A percentile compares a stretch with the other conserved stretches of the same genome.
Conservation (phyloP, 73 alveolate species). For the Uronychia binucleata region DNA sequence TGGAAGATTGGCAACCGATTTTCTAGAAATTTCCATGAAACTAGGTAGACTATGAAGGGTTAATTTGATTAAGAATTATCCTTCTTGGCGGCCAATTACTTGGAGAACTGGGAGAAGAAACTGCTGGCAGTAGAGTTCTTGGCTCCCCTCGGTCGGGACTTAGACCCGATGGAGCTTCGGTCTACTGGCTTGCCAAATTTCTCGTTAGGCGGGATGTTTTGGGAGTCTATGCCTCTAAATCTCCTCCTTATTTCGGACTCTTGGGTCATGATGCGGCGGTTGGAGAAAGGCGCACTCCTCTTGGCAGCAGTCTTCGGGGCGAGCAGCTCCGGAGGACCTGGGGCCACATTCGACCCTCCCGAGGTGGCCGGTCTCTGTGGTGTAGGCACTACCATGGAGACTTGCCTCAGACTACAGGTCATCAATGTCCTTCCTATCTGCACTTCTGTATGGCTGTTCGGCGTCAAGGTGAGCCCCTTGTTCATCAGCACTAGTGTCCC, state of each 20-base stretch:
- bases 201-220: not conserved
- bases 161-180: not conserved
- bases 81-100: too few relatives aligned
- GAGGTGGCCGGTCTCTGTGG: not conserved
- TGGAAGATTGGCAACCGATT: too few relatives aligned
- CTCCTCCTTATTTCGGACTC: not conserved
- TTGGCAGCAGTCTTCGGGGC: not conserved
- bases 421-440: not conserved
- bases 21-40: too few relatives aligned
- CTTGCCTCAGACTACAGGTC: not conserved
- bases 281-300: not conserved
- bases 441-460: not conserved
- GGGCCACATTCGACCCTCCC: not conserved
- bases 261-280: not conserved
- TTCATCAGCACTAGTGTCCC: conserved; percentile 81
- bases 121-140: not conserved
- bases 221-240: not conserved
- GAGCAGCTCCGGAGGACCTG: not conserved
- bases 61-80: too few relatives aligned
- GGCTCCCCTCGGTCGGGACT: not conserved
- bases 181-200: not conserved
- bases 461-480: not conserved
- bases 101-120: not conserved
- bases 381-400: not conserved
- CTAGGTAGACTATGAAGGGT: too few relatives aligned